Evolutionary conservation across 208 protist species (phyloP), one percentile per base, ranked within the genome.

Genomic region (Polymyxa betae): DNA sequence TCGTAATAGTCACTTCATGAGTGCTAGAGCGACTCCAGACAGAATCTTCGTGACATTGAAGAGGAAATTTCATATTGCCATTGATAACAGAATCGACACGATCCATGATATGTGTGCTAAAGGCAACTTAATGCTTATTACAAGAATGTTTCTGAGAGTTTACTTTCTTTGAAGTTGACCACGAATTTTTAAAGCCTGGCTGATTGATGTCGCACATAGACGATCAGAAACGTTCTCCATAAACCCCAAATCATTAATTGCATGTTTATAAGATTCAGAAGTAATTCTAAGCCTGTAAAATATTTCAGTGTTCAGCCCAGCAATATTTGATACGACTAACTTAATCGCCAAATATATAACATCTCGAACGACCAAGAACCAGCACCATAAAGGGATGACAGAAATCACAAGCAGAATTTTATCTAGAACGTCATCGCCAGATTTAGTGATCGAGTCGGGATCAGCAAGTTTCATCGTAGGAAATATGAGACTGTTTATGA

Each of bases 21-120:
- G 5, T n/a, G n/a, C 35, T n/a, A 82, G 72, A 82, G 5, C 72
- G 72, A 82, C 5, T n/a, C 72, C 72, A 82, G n/a, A 24, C 24
- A 60, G 5, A n/a, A 82, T 82, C n/a, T 12, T 35, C n/a, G 35
- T 5, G 5, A 12, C 5, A 45, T 43, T n/a, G 72, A 5, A 82
- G 16, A 5, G 72, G 72, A 43, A 82, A 82, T 20, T 35, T 35
- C 16, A 82, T 20, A 5, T 82, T 5, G 35, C 35, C 16, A 20
- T 40, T 20, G 5, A 35, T 82, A n/a, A 82, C 35, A 16, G 12
- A 16, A 5, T 35, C 72, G 35, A 43, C 72, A 20, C 72, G 72
- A 82, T 82, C 72, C 72, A 82, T 82, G 35, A 82, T 40, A 20
- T 82, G n/a, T n/a, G 35, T 82, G 35, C 72, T 82, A n/a, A 45